phyloP scores from a whole-genome alignment of 495 filamentous ascomycete species.

The Talaromyces borbonicus region DNA sequence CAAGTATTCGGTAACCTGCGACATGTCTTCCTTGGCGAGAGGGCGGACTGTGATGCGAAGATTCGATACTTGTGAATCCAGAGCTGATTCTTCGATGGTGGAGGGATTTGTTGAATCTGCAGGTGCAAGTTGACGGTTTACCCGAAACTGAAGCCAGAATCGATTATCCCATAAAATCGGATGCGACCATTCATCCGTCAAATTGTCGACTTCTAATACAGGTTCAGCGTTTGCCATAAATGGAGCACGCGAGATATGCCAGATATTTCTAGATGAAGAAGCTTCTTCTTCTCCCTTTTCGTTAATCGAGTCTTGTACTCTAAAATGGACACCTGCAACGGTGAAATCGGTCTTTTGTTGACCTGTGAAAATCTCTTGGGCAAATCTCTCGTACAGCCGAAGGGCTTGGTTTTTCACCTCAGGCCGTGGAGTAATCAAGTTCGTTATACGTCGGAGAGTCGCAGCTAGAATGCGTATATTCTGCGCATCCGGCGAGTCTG shows the following conservation, averaged over 20 bases:
- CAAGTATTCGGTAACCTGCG: neutral
- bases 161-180: slow-evolving; percentile 64
- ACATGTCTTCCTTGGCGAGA: neutral
- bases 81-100: neutral
- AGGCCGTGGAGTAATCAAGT: slow-evolving; percentile 30
- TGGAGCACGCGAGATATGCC: slow-evolving; percentile 43
- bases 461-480: slow-evolving; percentile 18
- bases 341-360: slow-evolving; percentile 37
- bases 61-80: neutral
- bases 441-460: slow-evolving; percentile 33
- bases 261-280: slow-evolving; percentile 17
- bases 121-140: slow-evolving; percentile 5
- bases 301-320: slow-evolving; percentile 12
- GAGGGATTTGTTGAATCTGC: neutral
- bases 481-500: slow-evolving; percentile 2
- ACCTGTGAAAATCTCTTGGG: slow-evolving; percentile 24
- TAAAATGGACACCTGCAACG: slow-evolving; percentile 29
- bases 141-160: slow-evolving; percentile 63
- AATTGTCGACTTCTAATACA: slow-evolving; percentile 30
- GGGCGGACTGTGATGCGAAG: neutral
- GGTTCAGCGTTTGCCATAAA: slow-evolving; percentile 17
- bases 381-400: slow-evolving; percentile 10
- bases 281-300: neutral
- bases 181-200: neutral
- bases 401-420: slow-evolving; percentile 20